Base-by-base conservation (phyloP, 805 yeast species). In the Yamadazyma olivae region DNA sequence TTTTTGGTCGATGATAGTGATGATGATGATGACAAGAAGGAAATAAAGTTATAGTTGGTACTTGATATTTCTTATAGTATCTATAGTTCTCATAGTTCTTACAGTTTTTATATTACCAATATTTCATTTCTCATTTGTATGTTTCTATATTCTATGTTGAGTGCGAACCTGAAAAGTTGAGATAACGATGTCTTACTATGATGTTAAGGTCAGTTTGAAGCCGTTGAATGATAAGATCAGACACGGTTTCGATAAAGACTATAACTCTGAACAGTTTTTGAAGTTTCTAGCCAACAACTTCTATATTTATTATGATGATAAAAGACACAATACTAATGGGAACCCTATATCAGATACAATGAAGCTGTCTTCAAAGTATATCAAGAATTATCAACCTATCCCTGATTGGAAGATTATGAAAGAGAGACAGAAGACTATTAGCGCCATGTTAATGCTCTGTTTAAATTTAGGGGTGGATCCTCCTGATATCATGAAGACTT, bases 391-490 rank as follows among this genome's bases (percentile, higher is more conserved):
- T 56, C 86, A 83, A 54, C 83, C 87, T 3, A 81, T 85, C 3
- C 61, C 78, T 2, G 97, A 91, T 54, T 93, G 99, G 99, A 84
- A 95, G 46, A 75, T 81, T 20, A 84, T 88, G 73, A 79, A 83
- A 42, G 96, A 89, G 48, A 76, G 96, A 29, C 95, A 85, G 53
- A 85, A 90, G 54, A 93, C 99, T 1, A 88, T 90, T 9, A 81
- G 86, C 36, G 99, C 97, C 0, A 97, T 96, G 12, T 67, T 93
- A 6, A 89, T 93, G 33, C 65, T 93, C 32, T 93, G 99, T 58
- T 67, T 93, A 25, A 93, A 93, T 54, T 61, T 91, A 17, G 97
- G 98, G 6, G 96, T 93, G 1, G 98, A 91, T 48, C 99, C 99
- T 2, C 99, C 99, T 1, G 99, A 93, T 59, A 79, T 90, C 18